Base-by-base conservation (phyloP, 768 basidiomycete species). In the Psilocybe subaeruginosa region DNA sequence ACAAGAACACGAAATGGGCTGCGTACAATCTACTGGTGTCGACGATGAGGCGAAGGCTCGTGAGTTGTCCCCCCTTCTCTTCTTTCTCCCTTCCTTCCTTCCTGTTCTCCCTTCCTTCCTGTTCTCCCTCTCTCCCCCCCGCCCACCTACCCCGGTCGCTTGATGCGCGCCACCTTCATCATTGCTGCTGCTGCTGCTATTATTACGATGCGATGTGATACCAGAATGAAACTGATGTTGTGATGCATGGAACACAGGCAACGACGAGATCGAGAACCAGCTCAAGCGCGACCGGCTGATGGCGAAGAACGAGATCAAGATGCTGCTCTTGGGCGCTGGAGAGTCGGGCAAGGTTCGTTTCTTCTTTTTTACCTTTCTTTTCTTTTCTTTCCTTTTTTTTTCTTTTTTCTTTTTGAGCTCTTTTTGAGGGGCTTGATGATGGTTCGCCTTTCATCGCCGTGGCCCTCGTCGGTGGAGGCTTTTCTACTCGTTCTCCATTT, bases 231-330 rank as follows among this genome's bases (percentile, higher is more conserved):
- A 23, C 23, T 23, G 23, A 23, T 23, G 23, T 23, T 23, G 23
- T 23, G 23, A 23, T 23, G 23, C 23, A 23, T 23, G 23, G 23
- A 23, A 11, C 8, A 8, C 62, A 93, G 92, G 93, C 72, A 95
- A 95, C 70, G 93, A 95, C 70, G 93, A 92, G 81, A 97, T 97
- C 66, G 95, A 97, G 81, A 90, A 78, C 76, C 95, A 97, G 76
- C 86, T 97, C 66, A 93, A 91, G 82, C 82, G 88, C 69, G 95
- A 97, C 78, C 79, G 90, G 47, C 85, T 92, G 81, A 87, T 90
- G 84, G 89, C 90, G 46, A 93, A 93, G 82, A 95, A 95, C 69
- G 94, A 95, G 75, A 94, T 96, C 72, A 96, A 98, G 81, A 97
- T 98, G 95, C 73, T 98, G 63, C 74, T 99, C 60, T 82, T 99